Evolutionary conservation across 2,329 filamentous ascomycete genomes (phyloP), one percentile per base, ranked within the genome.

Genomic region (Fusarium tuaranense): DNA sequence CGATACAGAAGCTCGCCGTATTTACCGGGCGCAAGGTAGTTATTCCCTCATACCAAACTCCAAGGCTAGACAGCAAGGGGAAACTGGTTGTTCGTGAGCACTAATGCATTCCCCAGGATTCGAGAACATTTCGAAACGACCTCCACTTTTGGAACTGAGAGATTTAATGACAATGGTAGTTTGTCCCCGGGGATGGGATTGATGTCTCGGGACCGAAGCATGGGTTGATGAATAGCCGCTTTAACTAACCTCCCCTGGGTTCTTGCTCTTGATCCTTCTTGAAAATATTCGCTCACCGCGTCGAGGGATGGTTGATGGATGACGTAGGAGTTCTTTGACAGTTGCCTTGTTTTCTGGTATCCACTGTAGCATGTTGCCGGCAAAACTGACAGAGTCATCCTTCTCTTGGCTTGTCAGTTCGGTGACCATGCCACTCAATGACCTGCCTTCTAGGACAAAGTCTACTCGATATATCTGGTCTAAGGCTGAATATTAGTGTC

Each of bases 361-460:
- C 79, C 78, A 79, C 36, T 76, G 71, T 5, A 79, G 73, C 77
- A 80, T 78, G 18, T 59, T 39, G 7, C 41, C 51, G 64, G 76
- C 73, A 69, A 78, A 67, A 41, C 78, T 74, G 6, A 77, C 59
- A 68, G 77, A 79, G 22, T 25, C 7, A 12, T 72, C 13, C 34
- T 79, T 80, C n/a, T 77, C 78, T 8, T 76, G 57, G 2, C 68
- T 69, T 12, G 1, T 13, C 12, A 78, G n/a, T 39, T 73, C 51
- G n/a, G 76, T 78, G 46, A 74, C 70, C 18, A 63, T 77, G 34
- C 70, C 65, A 16, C 55, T 59, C 25, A 78, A 55, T 9, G 55
- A 66, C 25, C 10, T 57, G 8, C 46, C 57, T 38, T 55, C 36
- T 27, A 7, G 30, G 3, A 73, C 12, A 10, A 77, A 57, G 44